Conservation (phyloP, 2,329 filamentous ascomycete genomes). For the Zymoseptoria pseudotritici region DNA sequence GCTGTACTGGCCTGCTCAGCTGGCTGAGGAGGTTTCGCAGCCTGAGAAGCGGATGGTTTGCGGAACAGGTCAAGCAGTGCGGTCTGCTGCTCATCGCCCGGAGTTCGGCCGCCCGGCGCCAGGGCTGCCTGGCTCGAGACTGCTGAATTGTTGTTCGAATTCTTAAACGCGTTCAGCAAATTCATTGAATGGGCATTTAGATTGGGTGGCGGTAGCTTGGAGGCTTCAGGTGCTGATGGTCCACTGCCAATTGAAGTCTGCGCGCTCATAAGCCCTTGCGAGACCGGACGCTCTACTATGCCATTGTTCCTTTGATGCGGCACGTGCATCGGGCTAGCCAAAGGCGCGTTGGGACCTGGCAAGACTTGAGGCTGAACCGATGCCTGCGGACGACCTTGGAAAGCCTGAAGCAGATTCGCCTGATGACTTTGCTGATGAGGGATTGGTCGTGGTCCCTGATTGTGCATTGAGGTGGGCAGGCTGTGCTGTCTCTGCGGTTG, state of each 20-base stretch:
- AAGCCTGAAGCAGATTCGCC: constrained; percentile 2
- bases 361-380: neutral
- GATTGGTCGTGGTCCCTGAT: neutral
- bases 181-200: constrained; percentile 51
- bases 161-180: constrained; percentile 53
- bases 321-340: constrained; percentile 2
- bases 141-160: constrained; percentile 3
- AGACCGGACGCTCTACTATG: neutral
- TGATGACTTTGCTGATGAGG: constrained; percentile 2
- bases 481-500: constrained; percentile 22
- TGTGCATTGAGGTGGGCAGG: constrained; percentile 10
- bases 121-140: neutral
- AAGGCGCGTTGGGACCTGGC: neutral
- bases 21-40: constrained; percentile 3
- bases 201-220: constrained; percentile 51
- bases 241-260: constrained; percentile 34
- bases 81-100: constrained; percentile 36
- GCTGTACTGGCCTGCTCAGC: constrained; percentile 1
- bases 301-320: neutral
- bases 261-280: constrained; percentile 21
- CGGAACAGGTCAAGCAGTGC: constrained; percentile 41
- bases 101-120: neutral
- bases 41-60: constrained; percentile 19
- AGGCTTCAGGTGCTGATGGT: constrained; percentile 45
- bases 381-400: neutral